Evolutionary conservation across 192 early-diverging fungal species (phyloP).

Genomic region (Coemansia sp.): DNA sequence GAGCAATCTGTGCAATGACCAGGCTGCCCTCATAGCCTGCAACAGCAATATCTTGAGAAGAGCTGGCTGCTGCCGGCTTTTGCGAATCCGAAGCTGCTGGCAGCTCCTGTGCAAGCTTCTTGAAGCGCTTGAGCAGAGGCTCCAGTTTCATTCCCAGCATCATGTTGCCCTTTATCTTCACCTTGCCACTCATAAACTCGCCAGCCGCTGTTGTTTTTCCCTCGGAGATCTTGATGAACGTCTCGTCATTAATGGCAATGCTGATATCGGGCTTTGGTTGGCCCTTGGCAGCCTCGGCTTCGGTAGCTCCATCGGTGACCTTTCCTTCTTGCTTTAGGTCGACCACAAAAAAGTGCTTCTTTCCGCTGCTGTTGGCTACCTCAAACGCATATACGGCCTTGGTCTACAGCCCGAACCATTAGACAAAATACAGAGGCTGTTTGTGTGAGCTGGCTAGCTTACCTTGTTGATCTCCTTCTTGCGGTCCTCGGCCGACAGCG

Average conservation of each 20-base stretch:
- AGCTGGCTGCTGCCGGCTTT: conserved; percentile 14
- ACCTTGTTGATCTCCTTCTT: conserved; percentile 41
- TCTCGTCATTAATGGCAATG: conserved; percentile 69
- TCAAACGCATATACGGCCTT: conserved; percentile 90
- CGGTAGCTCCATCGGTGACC: conserved; percentile 57
- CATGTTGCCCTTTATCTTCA: conserved; percentile 79
- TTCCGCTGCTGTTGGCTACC: conserved; percentile 63
- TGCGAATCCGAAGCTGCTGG: conserved; percentile 23
- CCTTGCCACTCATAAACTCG: conserved; percentile 88
- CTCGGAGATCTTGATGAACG: conserved; percentile 75
- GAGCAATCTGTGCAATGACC: conserved; percentile 70
- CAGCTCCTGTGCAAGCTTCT: conserved; percentile 51
- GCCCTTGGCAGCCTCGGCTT: conserved; percentile 55
- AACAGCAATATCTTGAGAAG: conserved; percentile 52
- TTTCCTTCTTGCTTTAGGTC: conserved; percentile 78
- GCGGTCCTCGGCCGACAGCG: conserved; percentile 45
- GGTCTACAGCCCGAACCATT: conserved; percentile 21
- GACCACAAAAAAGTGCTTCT: conserved; percentile 76
- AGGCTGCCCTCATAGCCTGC: conserved; percentile 73
- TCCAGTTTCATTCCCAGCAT: conserved; percentile 75
- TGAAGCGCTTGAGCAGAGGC: conserved; percentile 59
- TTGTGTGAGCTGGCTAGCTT: background rate
- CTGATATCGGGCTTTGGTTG: conserved; percentile 77
- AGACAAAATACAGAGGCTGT: too few species aligned
- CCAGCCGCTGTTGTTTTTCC: conserved; percentile 88